phyloP scores from a whole-genome alignment of 2,329 filamentous ascomycete genomes.

The Proliferodiscus dingleyae region DNA sequence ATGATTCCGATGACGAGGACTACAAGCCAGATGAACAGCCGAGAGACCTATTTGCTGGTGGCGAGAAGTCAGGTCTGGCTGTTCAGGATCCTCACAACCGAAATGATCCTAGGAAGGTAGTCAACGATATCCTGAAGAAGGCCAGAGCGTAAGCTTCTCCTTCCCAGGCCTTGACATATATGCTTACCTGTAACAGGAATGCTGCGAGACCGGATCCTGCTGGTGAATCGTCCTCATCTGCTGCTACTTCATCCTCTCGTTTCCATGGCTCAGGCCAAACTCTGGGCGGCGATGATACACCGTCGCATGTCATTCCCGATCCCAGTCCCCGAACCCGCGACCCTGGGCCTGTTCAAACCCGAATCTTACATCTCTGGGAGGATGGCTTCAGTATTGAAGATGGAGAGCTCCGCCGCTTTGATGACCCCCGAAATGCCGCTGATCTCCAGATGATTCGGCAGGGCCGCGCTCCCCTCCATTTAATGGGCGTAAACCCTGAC shows the following conservation, averaged over 20 bases:
- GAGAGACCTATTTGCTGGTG: conserved; percentile 74
- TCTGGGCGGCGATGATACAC: conserved; percentile 70
- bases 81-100: conserved; percentile 55
- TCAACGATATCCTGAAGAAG: conserved; percentile 60
- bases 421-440: conserved; percentile 69
- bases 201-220: conserved; percentile 44
- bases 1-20: conserved; percentile 55
- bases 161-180: not conserved
- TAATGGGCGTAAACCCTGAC: conserved; percentile 71
- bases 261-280: conserved; percentile 72
- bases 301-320: conserved; percentile 64
- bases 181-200: conserved; percentile 43
- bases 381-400: conserved; percentile 85
- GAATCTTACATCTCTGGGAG: conserved; percentile 73
- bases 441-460: conserved; percentile 72
- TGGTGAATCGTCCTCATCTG: conserved; percentile 44
- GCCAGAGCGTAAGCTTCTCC: conserved; percentile 48
- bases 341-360: conserved; percentile 46
- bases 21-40: conserved; percentile 52
- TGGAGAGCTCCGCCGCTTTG: conserved; percentile 70
- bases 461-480: conserved; percentile 69
- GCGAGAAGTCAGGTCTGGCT: conserved; percentile 74
- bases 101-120: conserved; percentile 49
- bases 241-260: conserved; percentile 40
- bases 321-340: conserved; percentile 37